These are phyloP conservation scores for Apocynum venetum DNA, from an alignment of 257 asterid species.

Conservation along the genomic window DNA sequence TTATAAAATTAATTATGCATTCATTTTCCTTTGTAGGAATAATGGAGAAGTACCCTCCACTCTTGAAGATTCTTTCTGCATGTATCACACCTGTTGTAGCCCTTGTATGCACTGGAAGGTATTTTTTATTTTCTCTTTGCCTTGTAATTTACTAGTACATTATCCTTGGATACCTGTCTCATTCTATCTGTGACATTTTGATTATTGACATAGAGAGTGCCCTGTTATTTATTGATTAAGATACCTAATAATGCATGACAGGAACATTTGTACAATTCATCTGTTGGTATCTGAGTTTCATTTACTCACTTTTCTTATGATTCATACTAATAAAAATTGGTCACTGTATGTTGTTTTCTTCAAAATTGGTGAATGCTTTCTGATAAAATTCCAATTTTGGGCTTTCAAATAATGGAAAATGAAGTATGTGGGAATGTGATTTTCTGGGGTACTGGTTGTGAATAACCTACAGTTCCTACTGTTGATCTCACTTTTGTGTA, in stretches of 20 bases:
- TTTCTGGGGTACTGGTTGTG: background rate
- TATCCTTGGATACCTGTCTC: background rate
- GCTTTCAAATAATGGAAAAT: background rate
- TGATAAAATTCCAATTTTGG: background rate
- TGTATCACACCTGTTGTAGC: slow-evolving; percentile 48
- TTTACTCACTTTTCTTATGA: background rate
- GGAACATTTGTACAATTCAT: background rate
- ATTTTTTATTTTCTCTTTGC: slow-evolving; percentile 15
- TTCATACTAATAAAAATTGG: background rate
- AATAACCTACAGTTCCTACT: slow-evolving; percentile 2
- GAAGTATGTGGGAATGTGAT: background rate
- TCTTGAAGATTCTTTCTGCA: slow-evolving; percentile 54
- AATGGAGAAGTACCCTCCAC: slow-evolving; percentile 39
- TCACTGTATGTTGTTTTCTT: background rate
- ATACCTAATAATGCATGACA: background rate
- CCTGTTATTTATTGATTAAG: slow-evolving; percentile 3
- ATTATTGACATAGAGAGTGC: background rate
- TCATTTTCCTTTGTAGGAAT: slow-evolving; percentile 41
- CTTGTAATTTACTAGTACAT: background rate
- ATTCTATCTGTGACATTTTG: background rate
- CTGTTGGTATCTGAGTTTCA: background rate
- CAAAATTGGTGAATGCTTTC: background rate
- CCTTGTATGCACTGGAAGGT: slow-evolving; percentile 65
- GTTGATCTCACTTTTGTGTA: slow-evolving; percentile 34
- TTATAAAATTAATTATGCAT: background rate